Conservation (phyloP, 257 asterid species). For the Handroanthus guayacan region DNA sequence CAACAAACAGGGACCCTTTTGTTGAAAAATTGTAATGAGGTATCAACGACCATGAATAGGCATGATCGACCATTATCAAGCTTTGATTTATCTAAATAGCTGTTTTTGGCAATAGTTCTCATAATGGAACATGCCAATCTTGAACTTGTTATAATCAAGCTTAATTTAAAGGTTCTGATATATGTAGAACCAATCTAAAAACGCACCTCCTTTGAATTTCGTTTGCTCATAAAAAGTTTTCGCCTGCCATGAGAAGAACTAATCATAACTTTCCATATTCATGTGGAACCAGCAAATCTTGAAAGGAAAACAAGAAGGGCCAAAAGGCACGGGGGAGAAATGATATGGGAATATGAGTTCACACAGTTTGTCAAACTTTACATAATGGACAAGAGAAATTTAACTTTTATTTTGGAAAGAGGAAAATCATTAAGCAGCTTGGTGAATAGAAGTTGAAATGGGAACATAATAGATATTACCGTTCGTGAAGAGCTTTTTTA, state of each 20-base stretch:
- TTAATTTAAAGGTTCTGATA: background rate
- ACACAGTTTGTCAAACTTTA: conserved; percentile 4
- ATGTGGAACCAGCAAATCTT: conserved; percentile 21
- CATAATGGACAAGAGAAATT: background rate
- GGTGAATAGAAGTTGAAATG: background rate
- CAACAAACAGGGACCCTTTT: conserved; percentile 37
- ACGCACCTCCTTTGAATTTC: conserved; percentile 90
- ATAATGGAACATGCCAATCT: conserved; percentile 9
- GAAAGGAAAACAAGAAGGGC: conserved; percentile 16
- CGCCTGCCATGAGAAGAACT: conserved; percentile 64
- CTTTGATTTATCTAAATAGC: background rate
- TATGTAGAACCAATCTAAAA: conserved; percentile 8
- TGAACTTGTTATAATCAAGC: conserved; percentile 13
- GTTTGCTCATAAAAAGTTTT: conserved; percentile 80
- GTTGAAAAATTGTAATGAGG: background rate
- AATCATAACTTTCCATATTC: conserved; percentile 25
- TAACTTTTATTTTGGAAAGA: background rate
- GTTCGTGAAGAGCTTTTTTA: conserved; percentile 10
- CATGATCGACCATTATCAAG: background rate
- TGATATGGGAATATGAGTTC: background rate
- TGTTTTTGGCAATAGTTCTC: background rate
- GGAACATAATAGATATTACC: background rate
- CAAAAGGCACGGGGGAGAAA: background rate
- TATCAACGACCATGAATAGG: background rate
- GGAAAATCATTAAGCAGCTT: background rate